Evolutionary conservation across 805 yeast genomes (phyloP), one percentile per base, ranked within the genome.

Genomic region (Wickerhamiella parazyma): DNA sequence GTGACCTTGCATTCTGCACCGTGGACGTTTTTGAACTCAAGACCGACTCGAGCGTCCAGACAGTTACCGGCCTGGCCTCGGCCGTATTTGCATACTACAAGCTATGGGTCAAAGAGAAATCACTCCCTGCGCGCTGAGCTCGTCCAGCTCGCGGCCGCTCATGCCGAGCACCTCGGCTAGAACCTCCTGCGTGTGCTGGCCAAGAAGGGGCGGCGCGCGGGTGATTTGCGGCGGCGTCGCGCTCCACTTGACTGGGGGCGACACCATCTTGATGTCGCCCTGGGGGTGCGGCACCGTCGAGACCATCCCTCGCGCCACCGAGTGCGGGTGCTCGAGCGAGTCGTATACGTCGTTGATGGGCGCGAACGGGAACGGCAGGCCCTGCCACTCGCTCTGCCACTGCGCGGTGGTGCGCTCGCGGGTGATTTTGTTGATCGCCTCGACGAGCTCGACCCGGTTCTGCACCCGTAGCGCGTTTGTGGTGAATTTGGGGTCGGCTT

Each of bases 301-400:
- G 14, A 65, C 57, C 67, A 64, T 64, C 34, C 60, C 51, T 19
- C 69, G 52, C 2, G 67, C 66, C 33, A 43, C 47, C 6, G 64
- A 50, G 33, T 65, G 69, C 18, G 58, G 60, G 44, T 60, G 64
- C 36, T 55, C 54, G 14, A 65, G 54, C 12, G 67, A 51, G 14
- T 58, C 49, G 46, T 60, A 55, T 41, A 65, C 54, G 42, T 65
- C 69, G 47, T 65, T 65, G 31, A 65, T 61, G 2, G 69, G 63
- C 1, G 69, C 69, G 41, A 55, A 63, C 9, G 69, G 66, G 47
- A 65, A 59, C 29, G 60, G 60, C 24, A 44, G 39, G 25, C 56
- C 56, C 24, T 52, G 53, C 54, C 65, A 65, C 9, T 48, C 43
- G 4, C 43, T 45, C 9, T 59, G 54, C 69, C 69, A 65, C 45